Evolutionary conservation across 2,329 filamentous ascomycete genomes (phyloP), one percentile per base, ranked within the genome.

Genomic region (Pseudogymnoascus sp.): DNA sequence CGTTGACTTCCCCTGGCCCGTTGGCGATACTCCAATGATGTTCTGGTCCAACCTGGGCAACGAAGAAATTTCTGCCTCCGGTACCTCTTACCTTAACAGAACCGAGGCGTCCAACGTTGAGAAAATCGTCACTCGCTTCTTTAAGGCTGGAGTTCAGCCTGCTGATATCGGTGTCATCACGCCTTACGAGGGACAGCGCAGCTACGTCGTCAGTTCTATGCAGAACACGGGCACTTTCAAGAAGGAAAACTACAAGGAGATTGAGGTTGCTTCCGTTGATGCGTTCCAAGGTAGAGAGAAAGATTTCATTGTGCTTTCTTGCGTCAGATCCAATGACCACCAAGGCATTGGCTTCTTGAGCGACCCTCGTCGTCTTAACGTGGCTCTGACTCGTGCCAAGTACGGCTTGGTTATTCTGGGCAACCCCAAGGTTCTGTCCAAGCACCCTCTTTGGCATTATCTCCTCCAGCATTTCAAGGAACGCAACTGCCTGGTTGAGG

Each of bases 141-240:
- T 99, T 84, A 97, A 97, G 76, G 94, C 95, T 22, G 93, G 93
- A 57, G 94, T 99, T n/a, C 89, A 92, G 71, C 92, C 94, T 4
- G 81, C 82, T 58, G 91, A 93, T 66, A 97, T 99, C 71, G 94
- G 94, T 77, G 94, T 99, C 69, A 97, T 99, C 71, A 99, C 94
- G 14, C 94, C 94, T 60, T 99, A 99, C 74, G 94, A 99, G 77
- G 94, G 94, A 62, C 94, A 99, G 76, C 89, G 94, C 70, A 97
- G 92, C 76, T 99, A 96, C 73, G 92, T 99, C 66, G 94, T 99
- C 62, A 96, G 90, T 72, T 97, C 93, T n/a, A 97, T 99, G 93
- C 94, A 99, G 76, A 91, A 93, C 65, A 94, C 89, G 11, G 94
- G 94, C 59, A 95, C 90, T 0, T 97, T 95, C 80, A 97, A 96